phyloP scores from a whole-genome alignment of 331 rosid species.

The Spiraea crenata region DNA sequence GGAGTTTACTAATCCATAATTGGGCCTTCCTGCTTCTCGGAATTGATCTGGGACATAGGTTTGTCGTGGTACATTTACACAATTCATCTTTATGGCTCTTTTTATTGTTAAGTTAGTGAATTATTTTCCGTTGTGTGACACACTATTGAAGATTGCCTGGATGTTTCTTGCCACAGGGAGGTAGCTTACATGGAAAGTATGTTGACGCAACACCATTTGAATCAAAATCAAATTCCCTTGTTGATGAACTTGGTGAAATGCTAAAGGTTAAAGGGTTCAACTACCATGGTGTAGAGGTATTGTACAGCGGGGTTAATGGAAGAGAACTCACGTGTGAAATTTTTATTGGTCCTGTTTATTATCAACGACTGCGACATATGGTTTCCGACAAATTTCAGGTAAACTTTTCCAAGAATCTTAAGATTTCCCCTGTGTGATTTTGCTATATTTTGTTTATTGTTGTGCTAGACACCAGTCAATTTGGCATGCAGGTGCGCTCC shows the following conservation, averaged over 20 bases:
- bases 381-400: constrained; percentile 99
- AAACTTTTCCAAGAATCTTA: background rate
- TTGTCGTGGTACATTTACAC: too few species aligned
- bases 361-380: constrained; percentile 96
- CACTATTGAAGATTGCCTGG: background rate
- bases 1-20: too few species aligned
- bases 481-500: constrained; percentile 69
- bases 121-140: too few species aligned
- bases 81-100: too few species aligned
- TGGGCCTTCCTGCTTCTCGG: too few species aligned
- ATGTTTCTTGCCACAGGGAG: constrained; percentile 60
- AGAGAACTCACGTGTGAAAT: constrained; percentile 85
- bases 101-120: too few species aligned
- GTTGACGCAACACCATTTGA: constrained; percentile 85
- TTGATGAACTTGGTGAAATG: constrained; percentile 80
- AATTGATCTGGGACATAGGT: too few species aligned
- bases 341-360: constrained; percentile 94
- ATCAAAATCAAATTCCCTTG: constrained; percentile 53
- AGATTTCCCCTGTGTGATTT: background rate
- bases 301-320: constrained; percentile 95
- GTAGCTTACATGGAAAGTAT: constrained; percentile 74
- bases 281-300: constrained; percentile 86
- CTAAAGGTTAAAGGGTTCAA: constrained; percentile 81
- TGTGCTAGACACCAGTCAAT: background rate
- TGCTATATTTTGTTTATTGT: background rate